Percentiles rank a stretch among this genome's conserved stretches.
Conservation (phyloP, 371 early-diverging fungal species). For the Rhizopus delemar region DNA sequence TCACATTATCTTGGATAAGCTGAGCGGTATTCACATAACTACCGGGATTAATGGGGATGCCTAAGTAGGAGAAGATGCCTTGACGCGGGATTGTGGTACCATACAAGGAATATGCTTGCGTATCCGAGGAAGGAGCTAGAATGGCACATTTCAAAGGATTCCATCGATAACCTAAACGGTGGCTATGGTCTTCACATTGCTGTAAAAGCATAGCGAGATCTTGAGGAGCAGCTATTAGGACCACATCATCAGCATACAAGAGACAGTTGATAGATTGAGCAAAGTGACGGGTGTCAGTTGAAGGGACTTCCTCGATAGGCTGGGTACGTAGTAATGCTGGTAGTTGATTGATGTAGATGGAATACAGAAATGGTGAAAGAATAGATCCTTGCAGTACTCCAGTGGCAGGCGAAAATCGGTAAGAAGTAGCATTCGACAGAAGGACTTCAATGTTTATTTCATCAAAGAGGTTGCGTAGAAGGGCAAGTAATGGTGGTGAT, state of each 20-base stretch:
- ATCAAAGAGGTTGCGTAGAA: too few relatives aligned
- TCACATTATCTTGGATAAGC: constrained; percentile 4
- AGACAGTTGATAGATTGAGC: constrained; percentile 10
- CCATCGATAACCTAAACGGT: constrained; percentile 17
- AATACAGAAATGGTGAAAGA: too few relatives aligned
- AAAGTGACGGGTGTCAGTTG: too few relatives aligned
- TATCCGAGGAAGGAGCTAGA: background rate
- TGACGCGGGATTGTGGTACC: background rate
- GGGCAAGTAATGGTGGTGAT: too few relatives aligned
- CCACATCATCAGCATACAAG: constrained; percentile 15
- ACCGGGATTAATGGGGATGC: constrained; percentile 4
- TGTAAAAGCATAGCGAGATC: background rate
- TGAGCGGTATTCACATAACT: background rate
- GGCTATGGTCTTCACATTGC: constrained; percentile 9
- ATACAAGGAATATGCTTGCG: background rate
- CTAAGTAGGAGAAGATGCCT: background rate
- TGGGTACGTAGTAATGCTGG: too few relatives aligned
- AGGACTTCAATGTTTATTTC: too few relatives aligned
- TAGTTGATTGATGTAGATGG: too few relatives aligned
- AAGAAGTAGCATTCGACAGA: too few relatives aligned
- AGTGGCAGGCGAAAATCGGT: too few relatives aligned
- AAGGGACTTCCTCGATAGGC: too few relatives aligned
- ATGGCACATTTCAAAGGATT: too few relatives aligned
- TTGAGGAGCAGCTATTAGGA: constrained; percentile 8
- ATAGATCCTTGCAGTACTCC: too few relatives aligned